Evolutionary conservation across 495 filamentous ascomycete genomes (phyloP).

Genomic region (Tuber indicum): DNA sequence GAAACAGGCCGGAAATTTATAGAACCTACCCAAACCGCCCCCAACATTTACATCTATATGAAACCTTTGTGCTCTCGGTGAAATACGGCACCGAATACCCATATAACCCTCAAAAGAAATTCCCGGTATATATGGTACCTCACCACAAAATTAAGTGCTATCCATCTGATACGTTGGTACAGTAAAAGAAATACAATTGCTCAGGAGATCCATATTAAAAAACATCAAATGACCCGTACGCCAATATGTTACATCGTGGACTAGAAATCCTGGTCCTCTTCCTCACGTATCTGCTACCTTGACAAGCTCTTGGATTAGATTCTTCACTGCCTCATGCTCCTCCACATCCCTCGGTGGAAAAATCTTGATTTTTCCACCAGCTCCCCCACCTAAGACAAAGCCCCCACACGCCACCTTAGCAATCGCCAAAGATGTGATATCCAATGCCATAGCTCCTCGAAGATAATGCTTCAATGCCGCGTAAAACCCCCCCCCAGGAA

Average conservation of each 20-base stretch:
- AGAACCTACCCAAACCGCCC: background rate
- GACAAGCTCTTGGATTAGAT: conserved; percentile 1
- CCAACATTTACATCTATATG: background rate
- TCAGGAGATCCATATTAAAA: background rate
- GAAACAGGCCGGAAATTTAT: background rate
- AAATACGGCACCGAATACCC: background rate
- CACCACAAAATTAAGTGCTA: background rate
- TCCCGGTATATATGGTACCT: background rate
- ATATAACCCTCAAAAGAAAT: background rate
- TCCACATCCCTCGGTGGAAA: conserved; percentile 42
- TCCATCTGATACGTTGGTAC: background rate
- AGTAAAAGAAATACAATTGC: background rate
- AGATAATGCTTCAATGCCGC: conserved; percentile 47
- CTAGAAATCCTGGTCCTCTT: background rate
- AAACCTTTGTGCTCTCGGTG: background rate
- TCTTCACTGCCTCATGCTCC: conserved; percentile 14
- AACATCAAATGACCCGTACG: background rate
- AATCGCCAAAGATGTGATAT: conserved; percentile 48
- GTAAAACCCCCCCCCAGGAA: conserved; percentile 43
- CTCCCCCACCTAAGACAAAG: conserved; percentile 51
- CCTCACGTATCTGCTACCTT: background rate
- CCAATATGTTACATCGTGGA: background rate
- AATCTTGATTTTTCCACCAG: conserved; percentile 49
- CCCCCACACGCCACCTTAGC: conserved; percentile 51
- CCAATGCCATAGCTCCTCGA: conserved; percentile 49